Evolutionary conservation across 2,329 filamentous ascomycete genomes (phyloP), one percentile per base, ranked within the genome.

Genomic region (Talaromyces verruculosus): DNA sequence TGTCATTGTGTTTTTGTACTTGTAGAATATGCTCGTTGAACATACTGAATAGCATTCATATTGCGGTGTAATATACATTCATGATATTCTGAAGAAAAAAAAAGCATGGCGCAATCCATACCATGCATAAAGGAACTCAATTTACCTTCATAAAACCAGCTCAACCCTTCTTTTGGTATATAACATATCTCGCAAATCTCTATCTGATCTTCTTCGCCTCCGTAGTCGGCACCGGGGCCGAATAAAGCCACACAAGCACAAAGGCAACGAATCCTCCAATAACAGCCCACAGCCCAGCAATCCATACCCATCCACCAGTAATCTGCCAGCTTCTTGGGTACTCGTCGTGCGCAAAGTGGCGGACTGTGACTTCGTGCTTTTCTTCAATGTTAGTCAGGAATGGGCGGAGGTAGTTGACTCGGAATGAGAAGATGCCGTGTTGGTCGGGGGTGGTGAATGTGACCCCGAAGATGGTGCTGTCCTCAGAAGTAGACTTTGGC

Each of bases 381-480:
- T 97, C 93, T 76, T 97, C 93, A 63, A 99, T 78, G 77, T 89
- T 90, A 73, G 88, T 95, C 71, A 96, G 81, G 84, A 97, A 96
- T 1, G 94, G 93, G 6, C 95, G 89, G 84, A 96, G 96, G 85
- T 98, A 97, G 85, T 97, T 96, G 79, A 98, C 86, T 76, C 89
- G 88, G 86, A 99, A 98, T 82, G 96, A 96, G 86, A 98, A 99
- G 81, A 99, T 97, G 76, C 95, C 95, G 82, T 99, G 95, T 81
- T 99, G 95, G 78, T 99, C 95, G 4, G 95, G 95, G 3, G 94
- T 86, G 69, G 85, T 90, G 81, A 99, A 97, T 28, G 87, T 85
- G 55, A 87, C 85, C 69, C 85, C 85, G 83, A 89, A 99, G 68
- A 91, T 85, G 60, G 91, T 89, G 69, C 88, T 88, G 72, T 91